Base-by-base conservation (phyloP, 257 asterid species). In the Solanum etuberosum region DNA sequence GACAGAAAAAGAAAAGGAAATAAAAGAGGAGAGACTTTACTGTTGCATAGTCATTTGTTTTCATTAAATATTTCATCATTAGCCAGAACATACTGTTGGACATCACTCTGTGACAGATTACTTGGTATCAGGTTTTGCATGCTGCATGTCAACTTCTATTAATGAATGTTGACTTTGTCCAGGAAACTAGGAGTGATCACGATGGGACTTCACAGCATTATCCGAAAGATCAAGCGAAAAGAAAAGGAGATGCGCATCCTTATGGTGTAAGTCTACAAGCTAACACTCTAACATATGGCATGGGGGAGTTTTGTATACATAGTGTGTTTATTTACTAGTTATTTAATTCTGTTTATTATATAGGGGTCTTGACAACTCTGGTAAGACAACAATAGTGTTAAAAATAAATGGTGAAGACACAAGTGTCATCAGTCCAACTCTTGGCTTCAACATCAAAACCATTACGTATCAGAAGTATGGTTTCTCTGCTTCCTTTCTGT, bases 161-260 rank as follows among this genome's bases (percentile, higher is more conserved):
- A 48, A 84, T n/a, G 51, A 63, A 51, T 37, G n/a, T 31, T 27
- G 16, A 83, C 61, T 61, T 81, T 86, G 61, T 40, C 84, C 84
- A 37, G 83, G 51, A 25, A 85, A 67, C 65, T 85, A 85, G 42
- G 63, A 25, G 81, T 27, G 32, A 29, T 27, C 78, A 82, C 68
- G 61, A 95, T 95, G 99, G 99, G 99, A 23, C 95, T 95, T 73
- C 95, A 95, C 76, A 97, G 99, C 90, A 93, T 95, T 86, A 97
- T 97, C 85, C 92, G 99, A 35, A 97, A 97, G 89, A 95, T 97
- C 90, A 97, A 97, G 92, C 95, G 96, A 86, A 97, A 95, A 88
- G 99, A 97, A 87, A 96, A 95, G 90, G 99, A 97, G 91, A 96
- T 97, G 99, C 98, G 99, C 72, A 96, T 97, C 89, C 99, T 97